phyloP scores from a whole-genome alignment of 345 rosid species.

The Alliaria petiolata region DNA sequence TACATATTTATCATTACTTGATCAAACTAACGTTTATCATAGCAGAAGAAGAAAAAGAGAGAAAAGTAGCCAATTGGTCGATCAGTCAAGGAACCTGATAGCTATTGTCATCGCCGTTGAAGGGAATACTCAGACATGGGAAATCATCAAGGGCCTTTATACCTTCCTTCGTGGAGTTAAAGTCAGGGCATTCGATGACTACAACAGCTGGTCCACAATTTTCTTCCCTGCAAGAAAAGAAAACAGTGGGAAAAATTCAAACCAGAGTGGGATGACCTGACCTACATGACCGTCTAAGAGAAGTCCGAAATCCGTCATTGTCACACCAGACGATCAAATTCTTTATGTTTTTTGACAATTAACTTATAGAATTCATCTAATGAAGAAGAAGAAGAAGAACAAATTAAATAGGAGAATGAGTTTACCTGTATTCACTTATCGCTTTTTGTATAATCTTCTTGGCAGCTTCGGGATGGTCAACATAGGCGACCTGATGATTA shows the following conservation, averaged over 20 bases:
- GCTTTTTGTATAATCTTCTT: conserved; percentile 65
- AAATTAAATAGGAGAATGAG: not conserved
- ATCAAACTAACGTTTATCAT: not conserved
- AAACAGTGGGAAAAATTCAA: conserved; percentile 10
- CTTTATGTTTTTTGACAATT: not conserved
- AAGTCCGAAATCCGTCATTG: not conserved
- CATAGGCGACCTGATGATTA: conserved; percentile 72
- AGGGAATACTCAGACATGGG: conserved; percentile 87
- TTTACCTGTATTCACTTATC: conserved; percentile 77
- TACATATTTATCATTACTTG: conserved; percentile 18
- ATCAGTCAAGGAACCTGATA: conserved; percentile 63
- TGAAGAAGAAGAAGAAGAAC: not conserved
- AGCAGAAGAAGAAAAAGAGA: not conserved
- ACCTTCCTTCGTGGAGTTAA: conserved; percentile 47
- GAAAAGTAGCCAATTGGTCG: not conserved
- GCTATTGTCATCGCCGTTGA: conserved; percentile 78
- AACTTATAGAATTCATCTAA: not conserved
- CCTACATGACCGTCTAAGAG: no score
- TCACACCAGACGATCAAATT: not conserved
- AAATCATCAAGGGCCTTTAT: conserved; percentile 75
- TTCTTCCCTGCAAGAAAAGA: conserved; percentile 55
- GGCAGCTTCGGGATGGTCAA: conserved; percentile 67
- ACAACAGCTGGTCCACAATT: conserved; percentile 76
- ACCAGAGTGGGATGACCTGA: conserved; percentile 2
- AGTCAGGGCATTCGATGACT: conserved; percentile 73